Conservation (phyloP, 768 basidiomycete species). For the Suillus ampliporus region DNA sequence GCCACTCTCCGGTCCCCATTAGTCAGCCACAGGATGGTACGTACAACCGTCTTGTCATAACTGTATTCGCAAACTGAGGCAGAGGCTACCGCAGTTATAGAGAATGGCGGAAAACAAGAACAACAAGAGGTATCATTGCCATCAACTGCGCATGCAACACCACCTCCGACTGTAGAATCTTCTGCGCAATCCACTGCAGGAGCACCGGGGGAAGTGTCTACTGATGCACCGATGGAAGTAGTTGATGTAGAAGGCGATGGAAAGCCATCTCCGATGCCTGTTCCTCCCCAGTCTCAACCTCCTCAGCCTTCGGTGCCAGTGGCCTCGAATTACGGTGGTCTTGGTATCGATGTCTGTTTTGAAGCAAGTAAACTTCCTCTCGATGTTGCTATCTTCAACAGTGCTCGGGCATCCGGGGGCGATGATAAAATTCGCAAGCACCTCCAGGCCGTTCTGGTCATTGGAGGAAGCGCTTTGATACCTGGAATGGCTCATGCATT, state of each 20-base stretch:
- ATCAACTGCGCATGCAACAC: constrained; percentile 38
- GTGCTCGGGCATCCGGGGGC: constrained; percentile 83
- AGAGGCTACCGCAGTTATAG: constrained; percentile 30
- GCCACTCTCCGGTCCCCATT: constrained; percentile 26
- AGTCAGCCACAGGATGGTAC: constrained; percentile 35
- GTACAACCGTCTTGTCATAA: background rate
- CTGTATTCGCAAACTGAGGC: background rate
- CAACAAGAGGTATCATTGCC: constrained; percentile 41
- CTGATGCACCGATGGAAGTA: constrained; percentile 47
- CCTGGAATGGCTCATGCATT: constrained; percentile 86
- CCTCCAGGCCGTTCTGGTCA: constrained; percentile 83
- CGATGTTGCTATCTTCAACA: constrained; percentile 93
- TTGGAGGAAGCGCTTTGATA: constrained; percentile 83
- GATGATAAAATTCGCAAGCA: constrained; percentile 92
- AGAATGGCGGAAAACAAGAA: constrained; percentile 37
- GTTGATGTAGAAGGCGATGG: constrained; percentile 56
- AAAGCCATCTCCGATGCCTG: constrained; percentile 36
- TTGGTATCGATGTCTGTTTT: constrained; percentile 75
- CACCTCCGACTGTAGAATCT: constrained; percentile 26
- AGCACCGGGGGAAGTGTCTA: constrained; percentile 21
- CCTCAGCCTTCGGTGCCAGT: constrained; percentile 27
- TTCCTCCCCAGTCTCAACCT: constrained; percentile 28
- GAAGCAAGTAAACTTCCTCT: constrained; percentile 91
- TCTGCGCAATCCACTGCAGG: constrained; percentile 21
- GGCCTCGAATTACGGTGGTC: constrained; percentile 45